phyloP scores from a whole-genome alignment of 768 basidiomycete genomes.

The Mycena galopus region DNA sequence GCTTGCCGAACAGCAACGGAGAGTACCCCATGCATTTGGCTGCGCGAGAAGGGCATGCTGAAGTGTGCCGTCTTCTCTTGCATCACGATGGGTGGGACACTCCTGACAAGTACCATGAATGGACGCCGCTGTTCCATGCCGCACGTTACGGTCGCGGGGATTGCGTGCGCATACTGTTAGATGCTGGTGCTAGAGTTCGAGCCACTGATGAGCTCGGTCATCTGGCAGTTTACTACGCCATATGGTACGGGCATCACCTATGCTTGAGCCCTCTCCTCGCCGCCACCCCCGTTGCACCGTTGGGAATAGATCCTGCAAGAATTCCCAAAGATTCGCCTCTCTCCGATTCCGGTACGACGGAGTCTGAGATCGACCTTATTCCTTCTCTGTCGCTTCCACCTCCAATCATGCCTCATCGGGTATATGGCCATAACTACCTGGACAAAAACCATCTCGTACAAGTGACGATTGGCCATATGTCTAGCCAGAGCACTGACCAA shows the following conservation, averaged over 20 bases:
- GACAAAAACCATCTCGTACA: slow-evolving; percentile 90
- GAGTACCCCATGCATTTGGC: slow-evolving; percentile 97
- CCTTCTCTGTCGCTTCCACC: slow-evolving; percentile 96
- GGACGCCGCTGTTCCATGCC: slow-evolving; percentile 98
- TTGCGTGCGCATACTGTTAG: slow-evolving; percentile 84
- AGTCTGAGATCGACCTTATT: slow-evolving; percentile 90
- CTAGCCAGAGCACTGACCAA: slow-evolving; percentile 49
- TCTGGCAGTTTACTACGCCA: slow-evolving; percentile 91
- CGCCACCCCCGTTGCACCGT: slow-evolving; percentile 51
- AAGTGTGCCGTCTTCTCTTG: slow-evolving; percentile 85
- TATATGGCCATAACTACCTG: slow-evolving; percentile 97
- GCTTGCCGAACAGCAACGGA: slow-evolving; percentile 92
- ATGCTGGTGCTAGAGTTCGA: slow-evolving; percentile 83
- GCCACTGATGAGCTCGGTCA: slow-evolving; percentile 88
- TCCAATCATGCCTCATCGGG: slow-evolving; percentile 97
- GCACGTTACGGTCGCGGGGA: slow-evolving; percentile 85
- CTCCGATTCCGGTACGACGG: slow-evolving; percentile 52
- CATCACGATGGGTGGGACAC: slow-evolving; percentile 84
- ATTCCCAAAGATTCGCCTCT: slow-evolving; percentile 54
- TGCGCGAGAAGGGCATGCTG: slow-evolving; percentile 89
- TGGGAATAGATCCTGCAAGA: slow-evolving; percentile 36
- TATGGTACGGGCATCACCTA: slow-evolving; percentile 91
- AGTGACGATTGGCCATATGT: slow-evolving; percentile 82
- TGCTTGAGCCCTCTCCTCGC: slow-evolving; percentile 74
- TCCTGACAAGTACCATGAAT: slow-evolving; percentile 97